Evolutionary conservation across 208 protist species (phyloP).

Genomic region (Leishmania gerbilli): DNA sequence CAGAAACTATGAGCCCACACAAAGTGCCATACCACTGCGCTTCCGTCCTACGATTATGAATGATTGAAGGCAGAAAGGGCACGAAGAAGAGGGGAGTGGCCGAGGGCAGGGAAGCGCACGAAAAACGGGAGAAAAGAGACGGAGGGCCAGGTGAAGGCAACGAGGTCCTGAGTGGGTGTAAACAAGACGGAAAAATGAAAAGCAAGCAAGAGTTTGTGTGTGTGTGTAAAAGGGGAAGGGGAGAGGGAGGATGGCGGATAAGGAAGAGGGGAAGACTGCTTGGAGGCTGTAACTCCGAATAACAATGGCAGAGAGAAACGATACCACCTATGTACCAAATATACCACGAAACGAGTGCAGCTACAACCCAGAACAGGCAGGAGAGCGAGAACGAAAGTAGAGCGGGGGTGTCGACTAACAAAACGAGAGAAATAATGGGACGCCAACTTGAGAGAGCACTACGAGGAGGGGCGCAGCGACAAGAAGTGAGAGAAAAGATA

Average conservation of each 20-base stretch:
- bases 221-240: background rate
- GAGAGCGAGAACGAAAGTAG: background rate
- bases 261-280: slow-evolving; percentile 17
- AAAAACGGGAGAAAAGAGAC: background rate
- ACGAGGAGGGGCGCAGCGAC: background rate
- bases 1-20: background rate
- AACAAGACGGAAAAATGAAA: background rate
- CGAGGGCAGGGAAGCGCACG: background rate
- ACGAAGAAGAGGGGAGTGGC: background rate
- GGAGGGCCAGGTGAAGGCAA: background rate
- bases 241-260: background rate
- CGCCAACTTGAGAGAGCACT: background rate
- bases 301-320: slow-evolving; percentile 1
- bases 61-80: background rate
- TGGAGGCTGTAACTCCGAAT: background rate
- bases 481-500: background rate
- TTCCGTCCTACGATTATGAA: background rate
- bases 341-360: background rate
- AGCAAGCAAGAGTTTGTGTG: background rate
- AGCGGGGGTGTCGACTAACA: background rate
- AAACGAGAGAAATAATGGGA: background rate
- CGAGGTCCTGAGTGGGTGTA: background rate
- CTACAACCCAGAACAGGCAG: background rate
- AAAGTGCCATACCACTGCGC: background rate
- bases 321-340: background rate